Conservation (phyloP, 805 yeast genomes). For the Yarrowia porcina region DNA sequence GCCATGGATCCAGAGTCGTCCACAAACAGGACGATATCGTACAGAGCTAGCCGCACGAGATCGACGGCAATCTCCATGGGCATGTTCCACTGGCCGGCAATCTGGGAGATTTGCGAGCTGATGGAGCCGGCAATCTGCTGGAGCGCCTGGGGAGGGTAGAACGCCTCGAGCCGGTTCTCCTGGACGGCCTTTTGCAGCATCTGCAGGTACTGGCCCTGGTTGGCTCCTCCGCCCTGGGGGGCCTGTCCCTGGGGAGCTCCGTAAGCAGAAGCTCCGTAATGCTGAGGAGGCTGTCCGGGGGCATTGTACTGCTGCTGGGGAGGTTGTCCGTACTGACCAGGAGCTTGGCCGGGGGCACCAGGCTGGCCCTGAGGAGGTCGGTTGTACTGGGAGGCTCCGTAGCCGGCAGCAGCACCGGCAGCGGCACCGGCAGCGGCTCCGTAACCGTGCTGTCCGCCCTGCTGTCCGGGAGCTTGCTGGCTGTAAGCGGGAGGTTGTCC, state of each 20-base stretch:
- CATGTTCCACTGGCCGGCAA: conserved; percentile 34
- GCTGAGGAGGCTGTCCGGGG: conserved; percentile 28
- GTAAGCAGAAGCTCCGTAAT: background rate
- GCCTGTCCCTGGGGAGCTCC: conserved; percentile 9
- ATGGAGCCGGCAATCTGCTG: conserved; percentile 34
- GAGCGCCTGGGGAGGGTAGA: conserved; percentile 36
- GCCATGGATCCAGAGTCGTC: conserved; percentile 40
- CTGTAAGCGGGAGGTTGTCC: background rate
- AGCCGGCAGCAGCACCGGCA: conserved; percentile 23
- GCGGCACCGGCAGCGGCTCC: conserved; percentile 23
- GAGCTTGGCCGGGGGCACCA: too few relatives aligned
- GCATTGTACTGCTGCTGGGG: conserved; percentile 25
- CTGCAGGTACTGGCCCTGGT: conserved; percentile 28
- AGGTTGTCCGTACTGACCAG: conserved; percentile 26
- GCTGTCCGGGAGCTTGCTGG: conserved; percentile 13
- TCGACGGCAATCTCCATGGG: conserved; percentile 37
- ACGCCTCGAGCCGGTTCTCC: conserved; percentile 34
- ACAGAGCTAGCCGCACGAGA: conserved; percentile 35
- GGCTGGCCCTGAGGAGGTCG: conserved; percentile 22
- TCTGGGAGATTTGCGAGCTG: conserved; percentile 28
- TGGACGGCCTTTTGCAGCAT: conserved; percentile 32
- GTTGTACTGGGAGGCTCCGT: conserved; percentile 22
- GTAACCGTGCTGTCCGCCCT: too few relatives aligned
- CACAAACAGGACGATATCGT: conserved; percentile 36
- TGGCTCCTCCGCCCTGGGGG: conserved; percentile 21